Percentiles rank a stretch among this genome's conserved stretches.
Evolutionary conservation across 495 filamentous ascomycete species (phyloP).

Genomic region (Penicillium psychrofluorescens): DNA sequence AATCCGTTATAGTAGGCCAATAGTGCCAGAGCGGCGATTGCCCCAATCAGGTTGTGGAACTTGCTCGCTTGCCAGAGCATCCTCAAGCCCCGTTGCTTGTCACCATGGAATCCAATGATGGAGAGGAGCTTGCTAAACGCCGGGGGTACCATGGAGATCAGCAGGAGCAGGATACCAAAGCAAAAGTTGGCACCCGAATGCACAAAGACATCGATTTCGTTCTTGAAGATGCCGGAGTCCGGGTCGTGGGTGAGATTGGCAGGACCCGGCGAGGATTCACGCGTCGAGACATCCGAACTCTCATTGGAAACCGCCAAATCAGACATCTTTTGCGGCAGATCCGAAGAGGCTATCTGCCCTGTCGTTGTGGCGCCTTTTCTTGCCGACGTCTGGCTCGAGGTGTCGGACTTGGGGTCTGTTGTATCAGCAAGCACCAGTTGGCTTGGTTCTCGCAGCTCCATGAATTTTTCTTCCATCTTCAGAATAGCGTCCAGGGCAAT

Average conservation of each 20-base stretch:
- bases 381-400: constrained; percentile 7
- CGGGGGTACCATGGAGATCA: constrained; percentile 88
- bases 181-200: constrained; percentile 84
- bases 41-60: constrained; percentile 84
- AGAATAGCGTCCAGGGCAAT: constrained; percentile 71
- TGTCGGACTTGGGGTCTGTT: constrained; percentile 10
- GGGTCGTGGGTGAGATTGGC: constrained; percentile 40
- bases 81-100: constrained; percentile 71
- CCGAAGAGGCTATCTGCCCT: no score
- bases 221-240: constrained; percentile 50
- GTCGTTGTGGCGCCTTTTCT: constrained; percentile 1
- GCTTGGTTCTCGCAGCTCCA: constrained; percentile 28
- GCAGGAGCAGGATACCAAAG: constrained; percentile 75
- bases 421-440: constrained; percentile 6
- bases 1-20: constrained; percentile 85
- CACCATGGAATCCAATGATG: constrained; percentile 87
- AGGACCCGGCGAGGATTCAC: constrained; percentile 12
- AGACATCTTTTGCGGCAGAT: constrained; percentile 17
- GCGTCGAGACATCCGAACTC: constrained; percentile 6
- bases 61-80: constrained; percentile 93
- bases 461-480: constrained; percentile 53
- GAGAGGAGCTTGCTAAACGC: constrained; percentile 76
- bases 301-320: constrained; percentile 19
- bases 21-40: constrained; percentile 73
- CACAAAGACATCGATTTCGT: constrained; percentile 76